Evolutionary conservation across 2,329 filamentous ascomycete species (phyloP), one percentile per base, ranked within the genome.

Genomic region (Stemphylium lycopersici): DNA sequence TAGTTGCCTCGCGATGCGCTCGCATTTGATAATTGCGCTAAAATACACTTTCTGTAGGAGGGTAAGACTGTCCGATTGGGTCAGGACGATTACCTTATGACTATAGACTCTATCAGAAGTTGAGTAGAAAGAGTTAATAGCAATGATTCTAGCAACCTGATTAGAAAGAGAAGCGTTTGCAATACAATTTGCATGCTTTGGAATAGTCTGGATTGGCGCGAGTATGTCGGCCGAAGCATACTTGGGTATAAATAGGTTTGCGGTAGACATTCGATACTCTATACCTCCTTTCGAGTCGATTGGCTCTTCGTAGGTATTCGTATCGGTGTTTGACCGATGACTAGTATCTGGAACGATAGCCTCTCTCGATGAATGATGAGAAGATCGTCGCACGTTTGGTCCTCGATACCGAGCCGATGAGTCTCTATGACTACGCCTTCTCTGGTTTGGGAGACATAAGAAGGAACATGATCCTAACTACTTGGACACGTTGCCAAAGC

Each of bases 121-220:
- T 7, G 32, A 32, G 32, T 16, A 16, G 34, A 50, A 50, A 13
- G 31, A 38, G 16, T 2, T 13, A n/a, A 44, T 8, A 38, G 39
- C 24, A 20, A 50, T 12, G 15, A 50, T 26, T 33, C 15, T 16
- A 18, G 32, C 24, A 34, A 44, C 18, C 5, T 31, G 1, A 2
- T 50, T 16, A 22, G 38, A 12, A 43, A 43, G 47, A 49, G 3
- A n/a, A n/a, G n/a, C n/a, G n/a, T n/a, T n/a, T n/a, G n/a, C n/a
- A n/a, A n/a, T n/a, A n/a, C n/a, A n/a, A n/a, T n/a, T n/a, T n/a
- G n/a, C n/a, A n/a, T n/a, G n/a, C n/a, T n/a, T 6, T 31, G 10
- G n/a, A 1, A 4, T 42, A 29, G 32, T n/a, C 33, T 24, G 15
- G n/a, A 36, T 34, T 7, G 10, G 22, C 8, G 43, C n/a, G 3